phyloP scores from a whole-genome alignment of 73 alveolate species.

The Paramecium caudatum region DNA sequence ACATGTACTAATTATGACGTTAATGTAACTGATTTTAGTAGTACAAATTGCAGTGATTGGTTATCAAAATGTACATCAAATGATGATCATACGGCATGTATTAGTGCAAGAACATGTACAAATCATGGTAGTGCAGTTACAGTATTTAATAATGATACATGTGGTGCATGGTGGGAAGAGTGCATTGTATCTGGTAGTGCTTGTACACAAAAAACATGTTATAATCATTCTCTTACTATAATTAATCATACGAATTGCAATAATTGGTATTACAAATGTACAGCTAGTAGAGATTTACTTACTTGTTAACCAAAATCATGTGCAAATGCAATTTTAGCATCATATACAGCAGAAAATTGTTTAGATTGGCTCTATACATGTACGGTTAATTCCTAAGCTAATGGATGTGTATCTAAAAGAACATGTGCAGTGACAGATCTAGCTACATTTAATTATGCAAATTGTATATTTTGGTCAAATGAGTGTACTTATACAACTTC shows the following conservation, averaged over 20 bases:
- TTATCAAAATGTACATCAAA: background rate
- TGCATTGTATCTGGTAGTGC: constrained; percentile 13
- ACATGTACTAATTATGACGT: constrained; percentile 8
- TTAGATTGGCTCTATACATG: background rate
- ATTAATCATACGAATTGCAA: constrained; percentile 1
- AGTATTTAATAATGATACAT: constrained; percentile 10
- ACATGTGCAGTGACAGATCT: background rate
- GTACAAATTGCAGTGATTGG: background rate
- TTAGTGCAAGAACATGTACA: constrained; percentile 19
- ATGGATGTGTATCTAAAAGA: constrained; percentile 44
- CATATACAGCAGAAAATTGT: background rate
- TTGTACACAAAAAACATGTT: constrained; percentile 20
- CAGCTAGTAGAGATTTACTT: background rate
- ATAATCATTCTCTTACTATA: constrained; percentile 4
- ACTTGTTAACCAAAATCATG: constrained; percentile 57
- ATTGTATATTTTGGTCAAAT: constrained; percentile 15
- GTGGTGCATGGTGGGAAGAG: constrained; percentile 54
- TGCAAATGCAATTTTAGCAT: constrained; percentile 13
- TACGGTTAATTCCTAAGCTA: constrained; percentile 18
- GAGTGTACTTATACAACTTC: background rate
- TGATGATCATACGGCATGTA: constrained; percentile 43
- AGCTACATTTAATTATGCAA: background rate
- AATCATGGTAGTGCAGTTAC: constrained; percentile 5
- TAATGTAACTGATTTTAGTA: constrained; percentile 16
- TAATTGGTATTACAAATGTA: constrained; percentile 31